A percentile compares a stretch with the other conserved stretches of the same genome.
These are phyloP conservation scores for Capniomyces stellatus DNA, from an alignment of 371 early-diverging fungal species.

Conservation along the genomic window DNA sequence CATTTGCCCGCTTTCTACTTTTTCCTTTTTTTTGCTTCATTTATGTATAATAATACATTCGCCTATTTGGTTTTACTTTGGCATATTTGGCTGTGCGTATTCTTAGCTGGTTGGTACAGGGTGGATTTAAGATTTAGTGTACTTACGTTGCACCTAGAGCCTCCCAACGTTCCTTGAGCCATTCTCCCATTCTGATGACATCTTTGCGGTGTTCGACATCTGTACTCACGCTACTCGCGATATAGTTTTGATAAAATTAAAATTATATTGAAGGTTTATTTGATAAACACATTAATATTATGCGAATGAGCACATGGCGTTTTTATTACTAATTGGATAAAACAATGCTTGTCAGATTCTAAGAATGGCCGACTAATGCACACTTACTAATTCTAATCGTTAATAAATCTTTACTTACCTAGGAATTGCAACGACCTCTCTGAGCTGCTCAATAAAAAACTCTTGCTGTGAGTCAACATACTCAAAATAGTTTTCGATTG, in stretches of 20 bases:
- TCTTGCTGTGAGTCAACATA: slow-evolving; percentile 63
- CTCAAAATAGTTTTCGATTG: slow-evolving; percentile 32
- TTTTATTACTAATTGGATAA: slow-evolving; percentile 1
- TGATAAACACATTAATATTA: background rate
- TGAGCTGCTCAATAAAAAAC: slow-evolving; percentile 60
- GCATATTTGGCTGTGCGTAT: slow-evolving; percentile 68
- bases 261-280: background rate
- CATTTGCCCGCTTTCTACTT: slow-evolving; percentile 61
- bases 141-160: slow-evolving; percentile 44
- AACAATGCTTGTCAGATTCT: background rate
- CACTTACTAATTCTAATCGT: background rate
- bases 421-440: slow-evolving; percentile 82
- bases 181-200: slow-evolving; percentile 80
- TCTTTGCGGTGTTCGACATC: slow-evolving; percentile 56
- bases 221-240: slow-evolving; percentile 46
- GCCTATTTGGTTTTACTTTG: slow-evolving; percentile 89
- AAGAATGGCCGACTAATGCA: background rate
- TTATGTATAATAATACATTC: slow-evolving; percentile 92
- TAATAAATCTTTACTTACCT: slow-evolving; percentile 44
- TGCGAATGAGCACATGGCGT: slow-evolving; percentile 1
- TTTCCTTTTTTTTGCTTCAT: slow-evolving; percentile 64
- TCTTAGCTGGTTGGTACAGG: slow-evolving; percentile 61
- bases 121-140: slow-evolving; percentile 52
- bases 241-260: background rate
- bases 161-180: slow-evolving; percentile 56